phyloP scores from a whole-genome alignment of 257 asterid species.

The Cynanchum wilfordii region DNA sequence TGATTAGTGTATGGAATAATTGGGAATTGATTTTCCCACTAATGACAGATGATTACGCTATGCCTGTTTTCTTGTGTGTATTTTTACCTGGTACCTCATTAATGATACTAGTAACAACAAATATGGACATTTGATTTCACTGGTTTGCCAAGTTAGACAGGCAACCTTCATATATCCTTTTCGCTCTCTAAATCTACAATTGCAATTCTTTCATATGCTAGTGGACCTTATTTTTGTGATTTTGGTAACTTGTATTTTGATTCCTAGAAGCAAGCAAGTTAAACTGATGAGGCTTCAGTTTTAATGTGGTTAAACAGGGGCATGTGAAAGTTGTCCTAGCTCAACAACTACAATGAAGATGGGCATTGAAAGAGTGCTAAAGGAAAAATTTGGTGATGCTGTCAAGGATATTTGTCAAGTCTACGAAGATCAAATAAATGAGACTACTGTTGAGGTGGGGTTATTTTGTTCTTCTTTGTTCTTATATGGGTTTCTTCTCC shows the following conservation, averaged over 20 bases:
- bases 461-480: neutral
- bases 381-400: constrained; percentile 85
- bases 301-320: constrained; percentile 38
- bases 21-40: neutral
- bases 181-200: neutral
- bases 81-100: neutral
- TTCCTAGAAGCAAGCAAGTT: neutral
- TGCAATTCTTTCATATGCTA: neutral
- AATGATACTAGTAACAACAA: neutral
- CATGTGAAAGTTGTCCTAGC: constrained; percentile 88
- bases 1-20: neutral
- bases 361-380: constrained; percentile 85
- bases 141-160: neutral
- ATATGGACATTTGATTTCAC: neutral
- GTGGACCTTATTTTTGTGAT: neutral
- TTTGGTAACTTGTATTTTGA: neutral
- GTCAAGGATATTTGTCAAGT: constrained; percentile 77
- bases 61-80: neutral
- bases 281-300: constrained; percentile 8
- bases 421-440: constrained; percentile 35
- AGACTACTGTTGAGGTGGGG: constrained; percentile 61
- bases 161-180: neutral
- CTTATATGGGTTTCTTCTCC: neutral
- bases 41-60: neutral
- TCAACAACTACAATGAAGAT: constrained; percentile 88